Conservation (phyloP, 306 rosid species). For the Lathyrus tuberosus region DNA sequence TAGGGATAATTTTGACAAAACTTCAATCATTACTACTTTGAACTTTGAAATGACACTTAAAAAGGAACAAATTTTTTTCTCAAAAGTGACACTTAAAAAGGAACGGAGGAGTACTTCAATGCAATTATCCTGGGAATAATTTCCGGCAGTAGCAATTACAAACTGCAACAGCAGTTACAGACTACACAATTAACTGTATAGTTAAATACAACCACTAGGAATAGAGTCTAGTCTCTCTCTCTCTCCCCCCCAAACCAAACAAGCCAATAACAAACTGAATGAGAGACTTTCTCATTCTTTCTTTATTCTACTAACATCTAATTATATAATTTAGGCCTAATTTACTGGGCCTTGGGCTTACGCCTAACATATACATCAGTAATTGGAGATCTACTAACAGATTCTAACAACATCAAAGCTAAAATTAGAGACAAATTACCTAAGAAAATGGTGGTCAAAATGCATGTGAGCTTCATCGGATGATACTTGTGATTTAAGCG, state of each 20-base stretch:
- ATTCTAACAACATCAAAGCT: constrained; percentile 12
- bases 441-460: constrained; percentile 93
- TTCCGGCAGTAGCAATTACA: neutral
- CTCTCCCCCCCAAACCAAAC: neutral
- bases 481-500: constrained; percentile 86
- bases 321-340: too few relatives aligned
- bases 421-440: constrained; percentile 50
- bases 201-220: neutral
- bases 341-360: neutral
- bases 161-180: neutral
- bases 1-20: too few relatives aligned
- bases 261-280: neutral
- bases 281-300: neutral
- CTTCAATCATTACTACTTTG: too few relatives aligned
- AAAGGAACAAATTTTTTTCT: too few relatives aligned
- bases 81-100: too few relatives aligned
- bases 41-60: too few relatives aligned
- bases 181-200: neutral
- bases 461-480: constrained; percentile 98
- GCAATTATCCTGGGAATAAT: neutral
- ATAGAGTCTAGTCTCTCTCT: neutral
- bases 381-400: neutral
- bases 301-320: neutral
- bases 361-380: neutral
- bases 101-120: too few relatives aligned